These are phyloP conservation scores for Paralagenidium karlingii DNA, from an alignment of 352 stramenopile species.

Conservation along the genomic window DNA sequence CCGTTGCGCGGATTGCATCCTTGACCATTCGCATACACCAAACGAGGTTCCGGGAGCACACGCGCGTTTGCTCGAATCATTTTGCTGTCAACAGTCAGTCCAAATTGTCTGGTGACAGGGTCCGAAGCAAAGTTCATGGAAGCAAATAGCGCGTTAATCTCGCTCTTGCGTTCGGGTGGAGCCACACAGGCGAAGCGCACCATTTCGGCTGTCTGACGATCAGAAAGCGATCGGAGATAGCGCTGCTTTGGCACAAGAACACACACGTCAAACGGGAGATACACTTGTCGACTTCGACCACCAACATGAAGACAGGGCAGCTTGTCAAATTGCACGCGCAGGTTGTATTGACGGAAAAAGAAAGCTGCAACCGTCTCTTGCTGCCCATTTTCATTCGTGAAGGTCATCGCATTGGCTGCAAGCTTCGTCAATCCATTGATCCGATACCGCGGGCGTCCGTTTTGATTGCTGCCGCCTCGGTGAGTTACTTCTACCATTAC, in stretches of 20 bases:
- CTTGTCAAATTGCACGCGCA: background rate
- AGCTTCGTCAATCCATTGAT: background rate
- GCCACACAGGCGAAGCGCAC: background rate
- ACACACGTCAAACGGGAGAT: background rate
- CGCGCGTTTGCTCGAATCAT: background rate
- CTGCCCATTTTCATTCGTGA: background rate
- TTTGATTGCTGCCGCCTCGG: background rate
- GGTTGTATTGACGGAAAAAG: background rate
- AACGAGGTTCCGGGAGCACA: background rate
- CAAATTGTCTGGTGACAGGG: background rate
- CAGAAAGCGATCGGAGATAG: background rate
- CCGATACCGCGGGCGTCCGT: too few species aligned
- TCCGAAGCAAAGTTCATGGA: background rate
- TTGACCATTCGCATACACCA: background rate
- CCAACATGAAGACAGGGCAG: background rate
- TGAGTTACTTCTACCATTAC: background rate
- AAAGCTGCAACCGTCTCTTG: background rate
- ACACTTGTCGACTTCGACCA: background rate
- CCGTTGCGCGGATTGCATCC: background rate
- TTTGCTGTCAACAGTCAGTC: background rate
- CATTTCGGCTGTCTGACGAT: background rate
- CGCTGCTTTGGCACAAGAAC: background rate
- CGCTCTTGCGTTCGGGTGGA: background rate
- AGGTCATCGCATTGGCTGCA: background rate
- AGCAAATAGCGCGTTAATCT: background rate